phyloP scores from a whole-genome alignment of 768 basidiomycete genomes.

The Leccinum uliginosum region DNA sequence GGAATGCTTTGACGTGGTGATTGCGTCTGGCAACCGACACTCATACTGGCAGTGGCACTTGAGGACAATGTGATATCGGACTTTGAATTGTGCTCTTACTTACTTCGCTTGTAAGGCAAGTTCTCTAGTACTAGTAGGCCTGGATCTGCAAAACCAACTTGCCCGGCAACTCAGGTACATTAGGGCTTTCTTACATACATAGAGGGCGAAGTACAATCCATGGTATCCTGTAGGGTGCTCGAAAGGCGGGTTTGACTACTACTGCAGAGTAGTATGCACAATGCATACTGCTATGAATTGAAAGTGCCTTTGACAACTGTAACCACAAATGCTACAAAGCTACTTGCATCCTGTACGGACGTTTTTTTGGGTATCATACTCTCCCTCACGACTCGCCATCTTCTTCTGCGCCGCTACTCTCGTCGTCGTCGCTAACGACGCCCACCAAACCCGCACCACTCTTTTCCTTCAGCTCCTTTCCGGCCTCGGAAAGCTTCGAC shows the following conservation, averaged over 20 bases:
- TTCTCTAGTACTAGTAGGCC: too few relatives aligned
- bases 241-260: neutral
- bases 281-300: neutral
- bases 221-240: too few relatives aligned
- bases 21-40: too few relatives aligned
- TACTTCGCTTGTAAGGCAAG: too few relatives aligned
- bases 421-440: conserved; percentile 67
- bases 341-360: neutral
- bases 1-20: neutral
- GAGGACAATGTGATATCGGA: neutral
- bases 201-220: too few relatives aligned
- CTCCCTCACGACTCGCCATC: conserved; percentile 23
- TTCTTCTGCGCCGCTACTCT: conserved; percentile 48
- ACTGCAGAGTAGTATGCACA: neutral
- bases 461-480: conserved; percentile 62
- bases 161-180: too few relatives aligned
- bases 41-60: neutral
- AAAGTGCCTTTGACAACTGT: neutral
- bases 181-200: neutral
- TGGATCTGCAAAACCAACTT: too few relatives aligned
- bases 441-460: conserved; percentile 65
- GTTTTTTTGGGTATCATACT: neutral
- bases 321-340: neutral
- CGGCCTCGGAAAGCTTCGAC: conserved; percentile 69
- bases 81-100: too few relatives aligned